Percentiles rank a stretch among this genome's conserved stretches.
These are phyloP conservation scores for Epichloe sp. DNA, from an alignment of 2,329 filamentous ascomycete species.

Conservation along the genomic window DNA sequence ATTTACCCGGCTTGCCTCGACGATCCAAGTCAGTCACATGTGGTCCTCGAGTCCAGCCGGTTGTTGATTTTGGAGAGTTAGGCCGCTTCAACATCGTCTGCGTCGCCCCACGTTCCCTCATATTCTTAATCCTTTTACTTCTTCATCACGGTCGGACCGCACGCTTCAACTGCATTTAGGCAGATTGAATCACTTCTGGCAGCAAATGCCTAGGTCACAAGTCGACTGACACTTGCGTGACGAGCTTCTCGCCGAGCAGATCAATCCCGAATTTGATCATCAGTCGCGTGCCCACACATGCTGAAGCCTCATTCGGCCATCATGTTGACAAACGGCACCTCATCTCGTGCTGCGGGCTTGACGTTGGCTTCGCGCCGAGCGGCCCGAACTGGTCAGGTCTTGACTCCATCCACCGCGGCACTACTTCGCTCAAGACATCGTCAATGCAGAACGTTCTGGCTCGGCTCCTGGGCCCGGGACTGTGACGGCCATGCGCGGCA, in stretches of 20 bases:
- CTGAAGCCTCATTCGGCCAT: background rate
- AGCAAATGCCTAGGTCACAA: background rate
- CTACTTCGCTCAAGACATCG: slow-evolving; percentile 4
- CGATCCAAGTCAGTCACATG: slow-evolving; percentile 5
- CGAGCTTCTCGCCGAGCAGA: background rate
- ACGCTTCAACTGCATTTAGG: background rate
- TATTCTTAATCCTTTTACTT: background rate
- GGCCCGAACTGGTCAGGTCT: background rate
- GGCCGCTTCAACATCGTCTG: slow-evolving; percentile 1
- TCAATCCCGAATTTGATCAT: background rate
- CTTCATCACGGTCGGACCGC: background rate
- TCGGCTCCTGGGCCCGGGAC: slow-evolving; percentile 33
- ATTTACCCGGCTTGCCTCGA: background rate
- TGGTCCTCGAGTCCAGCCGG: background rate
- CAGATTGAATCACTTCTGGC: background rate
- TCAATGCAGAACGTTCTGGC: slow-evolving; percentile 31
- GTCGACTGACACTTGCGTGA: background rate
- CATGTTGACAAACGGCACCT: background rate
- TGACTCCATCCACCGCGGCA: background rate
- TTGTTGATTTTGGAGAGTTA: background rate
- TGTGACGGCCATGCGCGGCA: slow-evolving; percentile 27
- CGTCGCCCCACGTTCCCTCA: background rate
- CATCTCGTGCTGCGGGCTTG: background rate
- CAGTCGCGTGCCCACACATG: background rate
- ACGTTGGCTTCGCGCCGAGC: background rate